Evolutionary conservation across 371 early-diverging fungal species (phyloP).

Genomic region (Mucor racemosus): DNA sequence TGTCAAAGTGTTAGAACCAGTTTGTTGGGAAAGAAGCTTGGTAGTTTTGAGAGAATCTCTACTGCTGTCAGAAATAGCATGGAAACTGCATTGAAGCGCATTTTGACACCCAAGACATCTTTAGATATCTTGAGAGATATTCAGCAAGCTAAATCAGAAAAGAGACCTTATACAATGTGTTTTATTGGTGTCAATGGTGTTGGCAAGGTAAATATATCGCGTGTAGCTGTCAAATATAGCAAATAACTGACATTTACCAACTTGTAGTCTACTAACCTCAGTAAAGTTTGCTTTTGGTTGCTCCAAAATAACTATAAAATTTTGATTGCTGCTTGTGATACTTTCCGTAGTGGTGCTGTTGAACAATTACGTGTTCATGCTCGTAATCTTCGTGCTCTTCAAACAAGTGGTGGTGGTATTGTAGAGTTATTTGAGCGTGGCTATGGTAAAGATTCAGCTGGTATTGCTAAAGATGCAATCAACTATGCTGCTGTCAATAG

Average conservation of each 20-base stretch:
- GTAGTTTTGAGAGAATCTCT: conserved; percentile 74
- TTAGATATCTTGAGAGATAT: conserved; percentile 96
- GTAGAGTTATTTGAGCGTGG: conserved; percentile 98
- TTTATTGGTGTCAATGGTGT: conserved; percentile 99
- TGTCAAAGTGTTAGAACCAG: conserved; percentile 80
- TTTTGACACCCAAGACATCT: conserved; percentile 92
- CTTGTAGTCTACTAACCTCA: conserved; percentile 90
- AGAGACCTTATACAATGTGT: conserved; percentile 88
- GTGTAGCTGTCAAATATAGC: neutral
- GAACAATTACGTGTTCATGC: conserved; percentile 98
- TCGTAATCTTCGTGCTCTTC: conserved; percentile 83
- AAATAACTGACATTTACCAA: neutral
- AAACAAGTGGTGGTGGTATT: conserved; percentile 64
- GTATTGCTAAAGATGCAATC: conserved; percentile 98
- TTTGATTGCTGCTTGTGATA: conserved; percentile 99
- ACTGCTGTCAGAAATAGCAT: conserved; percentile 78
- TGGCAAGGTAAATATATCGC: conserved; percentile 58
- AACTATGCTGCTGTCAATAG: conserved; percentile 67
- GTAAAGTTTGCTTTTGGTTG: conserved; percentile 98
- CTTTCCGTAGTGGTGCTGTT: conserved; percentile 99
- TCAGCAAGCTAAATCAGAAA: conserved; percentile 67
- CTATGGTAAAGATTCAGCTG: conserved; percentile 98
- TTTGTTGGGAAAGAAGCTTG: conserved; percentile 80
- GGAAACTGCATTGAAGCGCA: conserved; percentile 81
- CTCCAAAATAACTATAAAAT: conserved; percentile 92